Evolutionary conservation across 164 flowering plant species (phyloP), one percentile per base, ranked within the genome.

Genomic region (Magnolia changhungtana): DNA sequence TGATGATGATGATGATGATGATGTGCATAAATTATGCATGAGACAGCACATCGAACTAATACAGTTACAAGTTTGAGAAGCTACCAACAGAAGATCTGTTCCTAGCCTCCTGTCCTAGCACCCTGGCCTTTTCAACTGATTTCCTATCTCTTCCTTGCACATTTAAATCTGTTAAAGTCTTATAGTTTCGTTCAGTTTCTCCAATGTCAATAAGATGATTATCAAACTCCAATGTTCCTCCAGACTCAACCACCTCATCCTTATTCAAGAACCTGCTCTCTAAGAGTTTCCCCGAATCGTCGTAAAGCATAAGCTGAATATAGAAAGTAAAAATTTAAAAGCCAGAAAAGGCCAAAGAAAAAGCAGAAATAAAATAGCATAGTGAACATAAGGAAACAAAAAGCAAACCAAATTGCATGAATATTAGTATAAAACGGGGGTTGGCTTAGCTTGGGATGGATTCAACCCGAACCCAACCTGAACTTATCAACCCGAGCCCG

Each of bases 131-230:
- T 61, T 69, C 75, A 29, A 20, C 3, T 18, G 49, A 29, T 77
- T 80, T 84, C 63, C 37, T 69, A 49, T 79, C 85, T 63, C 71
- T 76, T 65, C 65, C 78, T 78, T 77, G 79, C 29, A 18, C 61
- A 75, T 81, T 82, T 7, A 45, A 65, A 67, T 79, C 84, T 21
- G 76, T 52, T 27, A 73, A 0, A 55, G 83, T 76, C 69, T 83
- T 80, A 67, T 75, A 72, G 72, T 55, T 82, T 63, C 83, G 86
- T 65, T 88, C 84, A 20, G 75, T 81, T 79, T 87, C 90, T 13
- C 92, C 97, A 76, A 93, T 82, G 71, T 92, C 96, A 49, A 93
- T 90, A 74, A 92, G 86, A 78, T 84, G 82, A 69, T 86, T 74
- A 81, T 80, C 82, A 77, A 92, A 91, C 19, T 86, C 72, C 67